Percentiles rank a stretch among this genome's conserved stretches.
Evolutionary conservation across 176 grass and related monocot genomes (phyloP).

Genomic region (Cenchrus fungigraminus): DNA sequence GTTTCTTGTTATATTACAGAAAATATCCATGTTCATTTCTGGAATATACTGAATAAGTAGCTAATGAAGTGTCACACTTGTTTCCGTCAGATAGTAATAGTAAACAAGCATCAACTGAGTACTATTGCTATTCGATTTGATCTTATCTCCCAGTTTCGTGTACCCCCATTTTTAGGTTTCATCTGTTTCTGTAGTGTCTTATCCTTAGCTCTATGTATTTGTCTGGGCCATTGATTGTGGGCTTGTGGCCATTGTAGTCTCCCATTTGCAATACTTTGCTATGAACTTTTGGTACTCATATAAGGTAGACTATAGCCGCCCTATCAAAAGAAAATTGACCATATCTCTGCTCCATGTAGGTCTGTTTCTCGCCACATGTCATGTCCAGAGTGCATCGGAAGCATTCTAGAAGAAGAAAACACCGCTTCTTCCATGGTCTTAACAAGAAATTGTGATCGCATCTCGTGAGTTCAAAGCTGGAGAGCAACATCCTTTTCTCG

Average conservation of each 20-base stretch:
- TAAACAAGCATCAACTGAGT: not conserved
- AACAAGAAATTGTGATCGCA: conserved; percentile 53
- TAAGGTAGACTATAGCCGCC: not conserved
- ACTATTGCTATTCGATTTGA: not conserved
- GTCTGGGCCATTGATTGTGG: not conserved
- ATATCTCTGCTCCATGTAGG: conserved; percentile 44
- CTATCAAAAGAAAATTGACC: not conserved
- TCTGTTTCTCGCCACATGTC: conserved; percentile 60
- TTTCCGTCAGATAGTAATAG: not conserved
- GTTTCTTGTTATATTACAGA: not conserved
- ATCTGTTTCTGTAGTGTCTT: not conserved
- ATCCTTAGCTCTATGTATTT: not conserved
- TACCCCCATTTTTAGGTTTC: not conserved
- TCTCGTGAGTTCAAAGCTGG: not conserved
- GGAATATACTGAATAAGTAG: not conserved
- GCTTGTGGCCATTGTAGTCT: not conserved
- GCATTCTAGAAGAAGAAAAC: conserved; percentile 85
- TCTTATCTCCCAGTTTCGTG: not conserved
- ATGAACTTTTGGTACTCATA: not conserved
- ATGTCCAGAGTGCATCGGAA: conserved; percentile 62
- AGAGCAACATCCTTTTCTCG: not conserved
- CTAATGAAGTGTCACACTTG: not conserved
- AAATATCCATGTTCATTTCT: not conserved
- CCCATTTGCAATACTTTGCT: not conserved
- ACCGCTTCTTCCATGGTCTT: conserved; percentile 92